phyloP scores from a whole-genome alignment of 306 rosid species.

The Cucurbita pepo region DNA sequence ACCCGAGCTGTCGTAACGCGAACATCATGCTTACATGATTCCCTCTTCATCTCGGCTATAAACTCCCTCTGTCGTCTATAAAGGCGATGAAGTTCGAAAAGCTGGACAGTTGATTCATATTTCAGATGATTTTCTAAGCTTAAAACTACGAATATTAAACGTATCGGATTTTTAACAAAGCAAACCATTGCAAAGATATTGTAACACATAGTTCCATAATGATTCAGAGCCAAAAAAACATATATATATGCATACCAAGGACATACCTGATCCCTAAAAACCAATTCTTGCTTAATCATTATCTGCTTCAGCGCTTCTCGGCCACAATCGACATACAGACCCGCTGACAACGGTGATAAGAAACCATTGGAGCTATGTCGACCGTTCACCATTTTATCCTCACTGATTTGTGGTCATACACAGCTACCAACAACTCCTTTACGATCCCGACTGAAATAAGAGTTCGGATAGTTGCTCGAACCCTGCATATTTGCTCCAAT shows the following conservation, averaged over 20 bases:
- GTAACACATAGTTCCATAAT: not conserved
- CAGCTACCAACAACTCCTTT: not conserved
- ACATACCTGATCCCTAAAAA: slow-evolving; percentile 9
- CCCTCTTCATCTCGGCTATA: slow-evolving; percentile 43
- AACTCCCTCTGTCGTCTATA: slow-evolving; percentile 60
- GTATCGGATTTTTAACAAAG: not conserved
- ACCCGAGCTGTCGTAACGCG: slow-evolving; percentile 25
- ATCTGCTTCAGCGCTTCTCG: slow-evolving; percentile 5
- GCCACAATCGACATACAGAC: not conserved
- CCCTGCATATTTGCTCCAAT: slow-evolving; percentile 8
- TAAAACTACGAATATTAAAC: not conserved
- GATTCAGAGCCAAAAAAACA: not conserved
- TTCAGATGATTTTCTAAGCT: not conserved
- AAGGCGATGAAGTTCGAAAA: slow-evolving; percentile 71
- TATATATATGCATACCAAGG: not conserved
- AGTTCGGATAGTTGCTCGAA: not conserved
- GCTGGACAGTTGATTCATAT: slow-evolving; percentile 24
- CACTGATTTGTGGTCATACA: not conserved
- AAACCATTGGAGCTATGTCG: not conserved
- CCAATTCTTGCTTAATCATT: slow-evolving; percentile 5
- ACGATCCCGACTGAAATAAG: not conserved
- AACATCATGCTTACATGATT: slow-evolving; percentile 15
- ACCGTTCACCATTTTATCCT: not conserved
- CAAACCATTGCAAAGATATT: not conserved
- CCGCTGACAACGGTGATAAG: slow-evolving; percentile 1